Base-by-base conservation (phyloP, 371 early-diverging fungal species). In the Homolaphlyctis polyrhiza region DNA sequence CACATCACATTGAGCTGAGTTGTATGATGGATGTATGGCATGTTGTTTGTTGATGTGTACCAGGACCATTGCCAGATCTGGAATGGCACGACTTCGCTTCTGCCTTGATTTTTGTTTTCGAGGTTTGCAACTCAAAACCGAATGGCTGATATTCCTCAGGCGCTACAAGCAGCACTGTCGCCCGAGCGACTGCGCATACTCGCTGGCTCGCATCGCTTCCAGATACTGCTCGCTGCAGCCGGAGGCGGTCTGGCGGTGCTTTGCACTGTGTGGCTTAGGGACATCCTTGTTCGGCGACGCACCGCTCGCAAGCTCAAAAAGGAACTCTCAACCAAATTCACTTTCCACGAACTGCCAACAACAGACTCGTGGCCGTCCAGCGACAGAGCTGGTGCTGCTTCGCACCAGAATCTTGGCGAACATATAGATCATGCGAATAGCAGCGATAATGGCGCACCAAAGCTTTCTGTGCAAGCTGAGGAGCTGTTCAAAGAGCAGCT, bases 401-500 rank as follows among this genome's bases (percentile, higher is more conserved):
- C 3, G 58, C 13, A 11, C 27, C 16, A 51, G 23, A 35, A 8
- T 27, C 23, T 14, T 4, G 49, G 50, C 25, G 18, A 35, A 18
- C 13, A 27, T 29, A 21, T 8, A 35, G 25, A 33, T 21, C 32
- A 21, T 21, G 25, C 25, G 39, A n/a, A n/a, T n/a, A n/a, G n/a
- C n/a, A n/a, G n/a, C n/a, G n/a, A n/a, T n/a, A n/a, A n/a, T n/a
- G n/a, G n/a, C n/a, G n/a, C n/a, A n/a, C n/a, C n/a, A n/a, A n/a
- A n/a, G n/a, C 28, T 18, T 29, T 45, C 47, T 33, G 23, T 16
- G 2, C 28, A 25, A 18, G 67, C 36, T 30, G 91, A 90, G 60
- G 72, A 79, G 4, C 73, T 93, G 4, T 81, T 93, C 28, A 74
- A 86, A 32, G 96, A 96, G 66, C 96, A 97, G 68, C 69, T 97